A percentile compares a stretch with the other conserved stretches of the same genome.
phyloP scores from a whole-genome alignment of 306 rosid genomes.

The Medicago arabica region DNA sequence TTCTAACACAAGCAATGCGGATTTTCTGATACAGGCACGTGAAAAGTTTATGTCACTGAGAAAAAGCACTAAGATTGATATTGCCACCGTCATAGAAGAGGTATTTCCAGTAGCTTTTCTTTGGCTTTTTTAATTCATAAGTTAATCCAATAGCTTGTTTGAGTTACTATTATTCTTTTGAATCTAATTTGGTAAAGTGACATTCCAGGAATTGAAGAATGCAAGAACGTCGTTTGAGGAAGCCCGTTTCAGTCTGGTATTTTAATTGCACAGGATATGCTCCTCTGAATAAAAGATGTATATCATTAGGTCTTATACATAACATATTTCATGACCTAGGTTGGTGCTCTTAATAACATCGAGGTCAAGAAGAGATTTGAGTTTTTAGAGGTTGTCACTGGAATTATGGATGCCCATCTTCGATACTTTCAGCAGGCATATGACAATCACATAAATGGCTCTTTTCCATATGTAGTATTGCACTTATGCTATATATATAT shows the following conservation, averaged over 20 bases:
- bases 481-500: slow-evolving; percentile 25
- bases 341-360: slow-evolving; percentile 63
- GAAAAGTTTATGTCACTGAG: slow-evolving; percentile 77
- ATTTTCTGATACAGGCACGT: slow-evolving; percentile 71
- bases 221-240: slow-evolving; percentile 79
- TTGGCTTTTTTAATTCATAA: slow-evolving; percentile 26
- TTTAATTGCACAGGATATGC: slow-evolving; percentile 38
- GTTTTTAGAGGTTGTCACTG: slow-evolving; percentile 74
- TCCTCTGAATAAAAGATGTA: slow-evolving; percentile 33
- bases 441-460: slow-evolving; percentile 33
- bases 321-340: slow-evolving; percentile 49
- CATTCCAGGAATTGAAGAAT: slow-evolving; percentile 76
- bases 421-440: slow-evolving; percentile 83
- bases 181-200: slow-evolving; percentile 70
- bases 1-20: slow-evolving; percentile 36
- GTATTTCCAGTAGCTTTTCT: slow-evolving; percentile 50
- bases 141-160: slow-evolving; percentile 38
- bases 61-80: slow-evolving; percentile 76
- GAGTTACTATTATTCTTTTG: slow-evolving; percentile 54
- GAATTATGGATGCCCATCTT: slow-evolving; percentile 86
- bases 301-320: slow-evolving; percentile 38
- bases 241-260: slow-evolving; percentile 86
- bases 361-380: slow-evolving; percentile 77
- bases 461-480: slow-evolving; percentile 22
- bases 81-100: slow-evolving; percentile 71